These are phyloP conservation scores for Linderniella brevidens DNA, from an alignment of 257 asterid species.

Conservation along the genomic window DNA sequence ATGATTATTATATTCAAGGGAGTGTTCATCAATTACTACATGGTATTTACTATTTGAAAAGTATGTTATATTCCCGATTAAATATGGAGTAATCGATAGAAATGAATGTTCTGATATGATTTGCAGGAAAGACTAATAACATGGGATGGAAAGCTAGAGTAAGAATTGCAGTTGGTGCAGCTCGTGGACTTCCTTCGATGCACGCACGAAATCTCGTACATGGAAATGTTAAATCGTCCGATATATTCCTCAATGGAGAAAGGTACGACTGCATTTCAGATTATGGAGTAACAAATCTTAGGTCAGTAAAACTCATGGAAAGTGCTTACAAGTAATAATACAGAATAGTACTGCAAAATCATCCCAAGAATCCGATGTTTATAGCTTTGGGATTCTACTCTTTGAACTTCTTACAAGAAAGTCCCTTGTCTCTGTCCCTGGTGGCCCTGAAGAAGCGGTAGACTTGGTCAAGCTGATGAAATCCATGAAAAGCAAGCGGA, in stretches of 20 bases:
- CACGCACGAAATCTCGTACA: neutral
- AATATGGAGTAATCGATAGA: too few relatives aligned
- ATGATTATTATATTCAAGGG: too few relatives aligned
- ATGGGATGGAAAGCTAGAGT: too few relatives aligned
- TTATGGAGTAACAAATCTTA: neutral
- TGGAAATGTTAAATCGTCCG: neutral
- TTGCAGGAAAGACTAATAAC: too few relatives aligned
- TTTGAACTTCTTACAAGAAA: constrained; percentile 1
- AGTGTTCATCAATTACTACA: too few relatives aligned
- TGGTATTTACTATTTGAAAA: too few relatives aligned
- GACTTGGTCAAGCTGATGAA: neutral
- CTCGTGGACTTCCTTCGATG: too few relatives aligned
- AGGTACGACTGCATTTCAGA: neutral
- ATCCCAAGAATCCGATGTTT: neutral
- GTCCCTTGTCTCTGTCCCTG: too few relatives aligned
- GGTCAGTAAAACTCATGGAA: neutral
- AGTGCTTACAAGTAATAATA: neutral
- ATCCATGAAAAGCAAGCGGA: neutral
- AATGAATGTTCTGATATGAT: too few relatives aligned
- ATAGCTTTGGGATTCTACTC: neutral
- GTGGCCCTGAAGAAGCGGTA: too few relatives aligned
- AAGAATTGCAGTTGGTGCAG: too few relatives aligned
- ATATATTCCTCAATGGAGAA: neutral
- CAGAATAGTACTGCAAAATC: neutral
- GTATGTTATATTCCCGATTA: too few relatives aligned